Evolutionary conservation across 306 rosid species (phyloP), one percentile per base, ranked within the genome.

Genomic region (Cucurbita argyrosperma): DNA sequence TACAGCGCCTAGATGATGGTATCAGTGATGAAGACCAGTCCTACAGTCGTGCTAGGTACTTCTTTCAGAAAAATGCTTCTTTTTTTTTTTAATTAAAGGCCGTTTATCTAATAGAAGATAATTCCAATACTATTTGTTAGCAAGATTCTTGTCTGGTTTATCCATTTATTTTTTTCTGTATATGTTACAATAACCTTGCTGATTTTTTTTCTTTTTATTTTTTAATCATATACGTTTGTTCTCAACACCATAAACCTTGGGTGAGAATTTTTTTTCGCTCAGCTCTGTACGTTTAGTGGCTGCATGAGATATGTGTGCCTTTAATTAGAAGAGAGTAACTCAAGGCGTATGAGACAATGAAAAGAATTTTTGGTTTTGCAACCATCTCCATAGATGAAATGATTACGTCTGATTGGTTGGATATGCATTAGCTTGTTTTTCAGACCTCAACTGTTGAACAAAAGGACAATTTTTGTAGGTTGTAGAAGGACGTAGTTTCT

Each of bases 1-100:
- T 80, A 54, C 86, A 89, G 75, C 95, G 90, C 30, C 76, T 91
- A 61, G 99, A 91, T 76, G 99, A 94, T 5, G 75, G 66, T 80
- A 79, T 78, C 65, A 84, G 84, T 10, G 97, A 89, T 3, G 86
- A 89, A 15, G 94, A 89, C 38, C 90, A 82, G 71, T 76, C 90
- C 62, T 87, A 83, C 82, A 79, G 79, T 58, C 79, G 63, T 79
- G 71, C 74, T 50, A 77, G 99, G 99, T 95, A 80, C 56, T 67
- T 79, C 50, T 2, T 53, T 14, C 46, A 23, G 59, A 35, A 50
- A 52, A 38, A 50, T 71, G 12, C 15, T 71, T 14, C 49, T 14
- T 6, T 8, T 1, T 8, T 1, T 16, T 53, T 53, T 74, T 12
- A 53, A 19, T 15, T 39, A 68, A 43, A 12, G 37, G 42, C 21